Base-by-base conservation (phyloP, 768 basidiomycete genomes). In the Filobasidium floriforme region DNA sequence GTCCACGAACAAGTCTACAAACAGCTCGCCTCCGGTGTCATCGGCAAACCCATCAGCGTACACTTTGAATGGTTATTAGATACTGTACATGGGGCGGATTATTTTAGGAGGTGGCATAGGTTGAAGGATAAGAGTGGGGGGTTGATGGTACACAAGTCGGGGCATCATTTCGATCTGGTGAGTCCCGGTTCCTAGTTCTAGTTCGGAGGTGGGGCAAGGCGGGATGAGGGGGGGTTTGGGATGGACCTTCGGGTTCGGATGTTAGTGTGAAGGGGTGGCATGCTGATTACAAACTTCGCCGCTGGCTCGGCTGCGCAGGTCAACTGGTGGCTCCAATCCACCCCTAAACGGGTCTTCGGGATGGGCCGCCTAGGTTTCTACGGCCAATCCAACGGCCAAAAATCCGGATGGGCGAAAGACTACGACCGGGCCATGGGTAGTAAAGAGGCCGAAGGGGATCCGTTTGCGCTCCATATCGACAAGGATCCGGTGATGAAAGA, bases 41-140 rank as follows among this genome's bases (percentile, higher is more conserved):
- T 84, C 51, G 83, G 83, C 6, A 79, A 81, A 68, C 81, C 83
- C 61, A 75, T 83, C 51, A 82, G 81, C 22, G 81, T 84, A 24
- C 83, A 84, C 70, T 83, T 83, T 67, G 82, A 83, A 70, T 83
- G 83, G 83, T 73, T 83, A 24, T 79, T 84, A 24, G 83, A 83
- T 70, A 83, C 82, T 9, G 82, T 83, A 9, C 83, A 84, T 68
- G 82, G 83, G 40, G 82, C 82, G 7, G 82, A 84, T 73, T 83
- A 83, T 72, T 83, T 83, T 75, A 74, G 82, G n/a, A 78, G 83
- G 43, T 66, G 65, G 65, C 65, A 66, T 41, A 41, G 66, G 37
- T 43, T 41, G 18, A 82, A 82, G 70, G 69, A 69, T 10, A 80
- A 81, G 69, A 81, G 80, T 5, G 82, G 81, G 1, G 81, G 81